Evolutionary conservation across 106 monocot species (phyloP).

Genomic region (Platanthera zijinensis): DNA sequence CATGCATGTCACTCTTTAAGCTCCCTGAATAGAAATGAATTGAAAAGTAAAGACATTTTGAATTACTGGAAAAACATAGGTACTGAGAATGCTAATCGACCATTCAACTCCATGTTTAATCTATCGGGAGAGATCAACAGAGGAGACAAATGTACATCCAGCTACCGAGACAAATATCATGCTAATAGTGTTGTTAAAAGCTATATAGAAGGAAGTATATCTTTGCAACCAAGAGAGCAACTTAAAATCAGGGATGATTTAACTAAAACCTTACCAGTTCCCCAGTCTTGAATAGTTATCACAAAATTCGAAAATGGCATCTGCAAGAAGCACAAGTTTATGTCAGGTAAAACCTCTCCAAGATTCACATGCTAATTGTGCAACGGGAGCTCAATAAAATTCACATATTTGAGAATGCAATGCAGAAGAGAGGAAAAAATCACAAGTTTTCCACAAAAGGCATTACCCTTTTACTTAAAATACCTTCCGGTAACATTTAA

Average conservation of each 20-base stretch:
- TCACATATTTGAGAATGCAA: background rate
- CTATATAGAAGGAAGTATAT: background rate
- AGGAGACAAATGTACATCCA: background rate
- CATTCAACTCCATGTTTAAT: background rate
- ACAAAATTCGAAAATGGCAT: constrained; percentile 9
- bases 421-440: background rate
- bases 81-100: background rate
- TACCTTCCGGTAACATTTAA: background rate
- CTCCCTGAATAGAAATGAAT: background rate
- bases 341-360: background rate
- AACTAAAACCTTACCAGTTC: constrained; percentile 1
- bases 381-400: background rate
- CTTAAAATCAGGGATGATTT: background rate
- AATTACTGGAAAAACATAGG: background rate
- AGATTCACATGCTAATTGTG: background rate
- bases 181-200: background rate
- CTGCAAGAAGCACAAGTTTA: constrained; percentile 2
- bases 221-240: background rate
- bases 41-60: background rate
- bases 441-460: background rate
- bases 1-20: background rate
- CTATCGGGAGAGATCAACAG: background rate
- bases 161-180: background rate
- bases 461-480: background rate
- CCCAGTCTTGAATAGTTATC: constrained; percentile 6